Percentiles rank a stretch among this genome's conserved stretches.
phyloP scores from a whole-genome alignment of 2,329 filamentous ascomycete genomes.

The Fusarium brevicatenulatum region DNA sequence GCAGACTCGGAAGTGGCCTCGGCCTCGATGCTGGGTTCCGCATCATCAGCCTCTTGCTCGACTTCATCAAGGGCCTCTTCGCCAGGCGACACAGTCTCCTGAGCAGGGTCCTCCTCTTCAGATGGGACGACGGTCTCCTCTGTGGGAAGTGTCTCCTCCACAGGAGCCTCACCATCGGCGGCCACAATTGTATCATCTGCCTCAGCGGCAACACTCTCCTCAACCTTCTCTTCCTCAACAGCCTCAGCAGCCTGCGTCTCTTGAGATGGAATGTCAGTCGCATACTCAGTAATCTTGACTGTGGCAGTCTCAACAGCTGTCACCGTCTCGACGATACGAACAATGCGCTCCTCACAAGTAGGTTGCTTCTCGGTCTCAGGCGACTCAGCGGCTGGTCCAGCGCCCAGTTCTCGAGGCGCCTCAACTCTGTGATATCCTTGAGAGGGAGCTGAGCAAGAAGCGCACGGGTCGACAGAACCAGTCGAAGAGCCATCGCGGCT shows the following conservation, averaged over 20 bases:
- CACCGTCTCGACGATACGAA: constrained; percentile 46
- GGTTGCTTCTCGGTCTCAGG: constrained; percentile 38
- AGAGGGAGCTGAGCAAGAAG: constrained; percentile 31
- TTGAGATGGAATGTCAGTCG: constrained; percentile 42
- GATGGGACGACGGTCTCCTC: constrained; percentile 1
- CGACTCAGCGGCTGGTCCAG: neutral
- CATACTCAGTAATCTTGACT: constrained; percentile 44
- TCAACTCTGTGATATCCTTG: neutral
- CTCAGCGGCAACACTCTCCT: constrained; percentile 3
- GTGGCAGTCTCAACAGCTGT: constrained; percentile 49
- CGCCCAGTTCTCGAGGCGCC: neutral
- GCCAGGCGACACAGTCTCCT: neutral
- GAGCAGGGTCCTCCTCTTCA: constrained; percentile 4
- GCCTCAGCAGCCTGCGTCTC: constrained; percentile 21
- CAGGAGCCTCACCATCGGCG: neutral
- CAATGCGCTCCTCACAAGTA: constrained; percentile 34
- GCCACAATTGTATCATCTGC: neutral
- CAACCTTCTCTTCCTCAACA: neutral
- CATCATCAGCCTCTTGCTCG: neutral
- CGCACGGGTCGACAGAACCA: constrained; percentile 37
- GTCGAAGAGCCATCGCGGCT: neutral
- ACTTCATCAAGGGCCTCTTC: neutral
- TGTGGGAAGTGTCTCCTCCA: neutral
- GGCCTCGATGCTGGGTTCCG: neutral
- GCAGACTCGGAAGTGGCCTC: constrained; percentile 1